Base-by-base conservation (phyloP, 1,284 basidiomycete genomes). In the Heliocybe sulcata region DNA sequence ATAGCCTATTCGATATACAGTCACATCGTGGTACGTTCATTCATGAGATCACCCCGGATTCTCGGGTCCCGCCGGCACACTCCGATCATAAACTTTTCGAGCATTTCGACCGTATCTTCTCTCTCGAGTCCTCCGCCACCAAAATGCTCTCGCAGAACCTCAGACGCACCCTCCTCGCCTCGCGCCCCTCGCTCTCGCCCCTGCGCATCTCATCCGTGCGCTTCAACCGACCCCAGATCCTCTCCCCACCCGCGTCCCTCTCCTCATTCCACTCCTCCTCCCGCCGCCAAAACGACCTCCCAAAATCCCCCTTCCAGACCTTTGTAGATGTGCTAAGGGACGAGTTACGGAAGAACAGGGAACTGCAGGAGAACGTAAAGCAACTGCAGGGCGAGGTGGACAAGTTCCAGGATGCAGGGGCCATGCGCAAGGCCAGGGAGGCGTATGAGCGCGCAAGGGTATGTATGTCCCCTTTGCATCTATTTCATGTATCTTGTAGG, bases 321-420 rank as follows among this genome's bases (percentile, higher is more conserved):
- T 99, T 99, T 61, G 93, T 98, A 16, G 92, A 98, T 48, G 94
- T 96, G 22, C 78, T 99, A 54, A 84, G 81, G 61, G 93, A 97
- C 57, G 96, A 99, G 72, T 75, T 99, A 51, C 79, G 83, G 68
- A 98, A 98, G 79, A 96, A 93, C 68, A 79, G 93, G 62, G 95
- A 96, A 68, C 78, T 97, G 55, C 94, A 97, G 73, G 93, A 98
- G 52, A 97, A 96, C 72, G 90, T 98, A 57, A 94, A 94, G 74
- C 94, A 97, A 73, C 81, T 99, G 29, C 92, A 96, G 72, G 97
- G 97, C 62, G 94, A 98, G 69, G 96, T 97, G 35, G 92, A 93
- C 74, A 98, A 98, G 73, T 74, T 98, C 53, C 95, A 97, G 74
- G 96, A 99, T 69, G 92, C 89, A 55, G 72, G 72, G 11, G 56